These are phyloP conservation scores for Wickerhamomyces sydowiorum DNA, from an alignment of 805 yeast species.

Conservation along the genomic window DNA sequence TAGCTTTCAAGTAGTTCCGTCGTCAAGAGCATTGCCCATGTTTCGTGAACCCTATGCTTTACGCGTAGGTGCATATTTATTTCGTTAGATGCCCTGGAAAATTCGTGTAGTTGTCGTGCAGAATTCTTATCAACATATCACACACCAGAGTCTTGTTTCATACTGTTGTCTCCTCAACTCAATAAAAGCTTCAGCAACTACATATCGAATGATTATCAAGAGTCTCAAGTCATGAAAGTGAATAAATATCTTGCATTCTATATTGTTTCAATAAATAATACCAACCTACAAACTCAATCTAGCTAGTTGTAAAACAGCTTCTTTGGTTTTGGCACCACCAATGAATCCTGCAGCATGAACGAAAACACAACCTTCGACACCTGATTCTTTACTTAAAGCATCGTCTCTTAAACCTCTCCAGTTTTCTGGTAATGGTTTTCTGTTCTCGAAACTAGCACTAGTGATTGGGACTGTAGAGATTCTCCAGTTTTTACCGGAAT, in stretches of 20 bases:
- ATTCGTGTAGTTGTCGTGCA: too few species aligned
- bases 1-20: too few species aligned
- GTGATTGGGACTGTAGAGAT: slow-evolving; percentile 88
- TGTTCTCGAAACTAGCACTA: slow-evolving; percentile 71
- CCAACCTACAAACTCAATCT: slow-evolving; percentile 27
- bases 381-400: slow-evolving; percentile 62
- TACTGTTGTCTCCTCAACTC: too few species aligned
- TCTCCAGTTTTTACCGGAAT: slow-evolving; percentile 72
- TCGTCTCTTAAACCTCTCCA: slow-evolving; percentile 98
- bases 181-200: too few species aligned
- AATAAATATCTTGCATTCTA: neutral
- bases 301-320: slow-evolving; percentile 76
- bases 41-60: too few species aligned
- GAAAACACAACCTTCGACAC: slow-evolving; percentile 84
- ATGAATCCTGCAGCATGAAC: slow-evolving; percentile 97
- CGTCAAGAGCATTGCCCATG: too few species aligned
- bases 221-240: too few species aligned
- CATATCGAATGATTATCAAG: too few species aligned
- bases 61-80: too few species aligned
- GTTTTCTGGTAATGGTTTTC: slow-evolving; percentile 81
- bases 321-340: slow-evolving; percentile 84
- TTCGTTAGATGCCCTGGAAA: too few species aligned
- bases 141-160: too few species aligned
- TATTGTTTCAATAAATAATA: neutral
- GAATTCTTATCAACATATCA: too few species aligned